A percentile compares a stretch with the other conserved stretches of the same genome.
Evolutionary conservation across 1,284 basidiomycete species (phyloP).

Genomic region (Afroboletus lepidellus): DNA sequence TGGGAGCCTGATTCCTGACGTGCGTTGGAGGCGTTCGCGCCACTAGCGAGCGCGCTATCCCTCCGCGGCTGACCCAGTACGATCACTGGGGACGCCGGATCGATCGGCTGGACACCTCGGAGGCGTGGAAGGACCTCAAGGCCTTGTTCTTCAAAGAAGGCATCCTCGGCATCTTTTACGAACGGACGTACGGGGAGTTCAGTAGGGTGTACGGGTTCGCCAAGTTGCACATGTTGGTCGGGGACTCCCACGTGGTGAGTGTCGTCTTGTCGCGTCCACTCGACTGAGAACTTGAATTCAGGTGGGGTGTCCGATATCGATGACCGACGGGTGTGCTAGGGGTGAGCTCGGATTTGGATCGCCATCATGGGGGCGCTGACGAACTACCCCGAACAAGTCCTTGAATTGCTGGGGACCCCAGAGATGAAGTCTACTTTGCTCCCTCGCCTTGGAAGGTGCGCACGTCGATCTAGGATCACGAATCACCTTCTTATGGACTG

Average conservation of each 20-base stretch:
- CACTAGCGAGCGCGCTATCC: constrained; percentile 42
- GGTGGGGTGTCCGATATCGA: constrained; percentile 70
- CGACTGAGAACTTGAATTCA: constrained; percentile 25
- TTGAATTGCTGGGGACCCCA: constrained; percentile 63
- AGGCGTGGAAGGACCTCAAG: constrained; percentile 72
- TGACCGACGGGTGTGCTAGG: constrained; percentile 76
- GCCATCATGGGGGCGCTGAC: constrained; percentile 4
- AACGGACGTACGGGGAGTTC: constrained; percentile 54
- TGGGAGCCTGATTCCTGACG: constrained; percentile 4
- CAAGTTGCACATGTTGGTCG: constrained; percentile 60
- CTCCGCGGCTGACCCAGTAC: constrained; percentile 61
- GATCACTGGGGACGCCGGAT: constrained; percentile 67
- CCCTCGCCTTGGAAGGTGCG: constrained; percentile 58
- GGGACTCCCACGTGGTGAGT: constrained; percentile 60
- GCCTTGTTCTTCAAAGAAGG: constrained; percentile 72
- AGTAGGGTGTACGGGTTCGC: constrained; percentile 63
- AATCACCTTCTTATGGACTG: neutral
- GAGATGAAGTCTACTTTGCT: constrained; percentile 58
- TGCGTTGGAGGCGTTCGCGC: constrained; percentile 45
- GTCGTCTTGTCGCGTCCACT: neutral
- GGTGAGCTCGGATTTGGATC: constrained; percentile 41
- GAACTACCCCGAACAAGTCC: constrained; percentile 36
- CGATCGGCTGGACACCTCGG: constrained; percentile 63
- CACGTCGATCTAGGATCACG: neutral
- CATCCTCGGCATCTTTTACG: constrained; percentile 60